phyloP scores from a whole-genome alignment of 2,329 filamentous ascomycete genomes.

The Neofusicoccum sp. region DNA sequence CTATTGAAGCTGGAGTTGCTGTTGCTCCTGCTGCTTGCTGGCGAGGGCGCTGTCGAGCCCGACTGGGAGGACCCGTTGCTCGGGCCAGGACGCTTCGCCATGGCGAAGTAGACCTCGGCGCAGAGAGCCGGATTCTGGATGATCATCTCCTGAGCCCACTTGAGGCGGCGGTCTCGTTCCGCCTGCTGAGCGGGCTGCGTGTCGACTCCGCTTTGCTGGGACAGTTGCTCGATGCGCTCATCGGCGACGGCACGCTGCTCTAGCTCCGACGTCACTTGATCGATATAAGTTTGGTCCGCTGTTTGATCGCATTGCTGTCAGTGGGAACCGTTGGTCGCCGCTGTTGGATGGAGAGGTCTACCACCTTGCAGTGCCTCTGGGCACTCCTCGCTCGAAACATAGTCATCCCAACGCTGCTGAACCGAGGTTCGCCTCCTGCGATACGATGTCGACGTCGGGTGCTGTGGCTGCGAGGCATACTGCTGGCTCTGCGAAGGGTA shows the following conservation, averaged over 20 bases:
- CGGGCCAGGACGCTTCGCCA: constrained; percentile 10
- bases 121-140: constrained; percentile 18
- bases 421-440: constrained; percentile 2
- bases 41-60: not conserved
- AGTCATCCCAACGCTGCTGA: constrained; percentile 20
- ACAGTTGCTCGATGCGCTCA: constrained; percentile 1
- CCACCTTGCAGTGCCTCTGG: constrained; percentile 17
- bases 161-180: constrained; percentile 18
- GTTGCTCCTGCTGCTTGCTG: not conserved
- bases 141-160: constrained; percentile 22
- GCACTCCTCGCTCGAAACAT: constrained; percentile 18
- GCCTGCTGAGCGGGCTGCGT: constrained; percentile 6
- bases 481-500: not conserved
- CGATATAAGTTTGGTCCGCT: constrained; percentile 12
- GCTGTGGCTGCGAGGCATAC: not conserved
- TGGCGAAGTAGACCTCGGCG: constrained; percentile 20
- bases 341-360: not conserved
- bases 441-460: not conserved
- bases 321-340: not conserved
- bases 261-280: constrained; percentile 15
- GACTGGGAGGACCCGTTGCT: not conserved
- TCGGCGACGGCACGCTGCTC: constrained; percentile 14
- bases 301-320: not conserved
- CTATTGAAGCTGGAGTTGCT: constrained; percentile 2
- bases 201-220: constrained; percentile 2